These are phyloP conservation scores for Penicillium salamii DNA, from an alignment of 495 filamentous ascomycete species.

Conservation along the genomic window DNA sequence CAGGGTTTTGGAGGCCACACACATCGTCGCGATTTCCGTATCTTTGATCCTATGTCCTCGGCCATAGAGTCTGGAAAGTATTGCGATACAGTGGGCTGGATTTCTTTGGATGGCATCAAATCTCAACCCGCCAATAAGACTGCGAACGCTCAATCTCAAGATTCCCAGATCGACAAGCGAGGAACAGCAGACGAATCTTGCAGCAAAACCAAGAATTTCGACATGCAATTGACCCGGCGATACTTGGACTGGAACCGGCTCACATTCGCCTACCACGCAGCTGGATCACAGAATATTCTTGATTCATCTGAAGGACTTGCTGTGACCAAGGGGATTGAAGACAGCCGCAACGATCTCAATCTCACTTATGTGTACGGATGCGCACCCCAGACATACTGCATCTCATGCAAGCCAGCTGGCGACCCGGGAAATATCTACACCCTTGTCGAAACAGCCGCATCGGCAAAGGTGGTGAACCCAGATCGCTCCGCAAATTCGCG, in stretches of 20 bases:
- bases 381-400: constrained; percentile 38
- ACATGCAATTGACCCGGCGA: constrained; percentile 12
- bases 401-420: constrained; percentile 31
- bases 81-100: constrained; percentile 44
- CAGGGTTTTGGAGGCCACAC: constrained; percentile 43
- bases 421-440: constrained; percentile 33
- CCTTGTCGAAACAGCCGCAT: constrained; percentile 27
- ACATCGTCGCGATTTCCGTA: constrained; percentile 34
- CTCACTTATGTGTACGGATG: constrained; percentile 36
- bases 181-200: background rate
- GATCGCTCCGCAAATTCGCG: constrained; percentile 25
- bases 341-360: constrained; percentile 1
- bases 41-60: constrained; percentile 34
- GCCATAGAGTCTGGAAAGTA: constrained; percentile 39
- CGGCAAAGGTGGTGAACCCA: constrained; percentile 21
- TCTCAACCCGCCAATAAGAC: background rate
- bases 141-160: background rate
- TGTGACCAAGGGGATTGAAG: background rate
- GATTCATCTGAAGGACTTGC: constrained; percentile 1
- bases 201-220: constrained; percentile 3
- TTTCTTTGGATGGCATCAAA: constrained; percentile 38
- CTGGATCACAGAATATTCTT: constrained; percentile 26
- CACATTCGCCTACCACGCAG: constrained; percentile 37
- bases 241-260: constrained; percentile 39
- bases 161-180: background rate